Evolutionary conservation across 345 rosid genomes (phyloP).

Genomic region (Gossypium arboreum): DNA sequence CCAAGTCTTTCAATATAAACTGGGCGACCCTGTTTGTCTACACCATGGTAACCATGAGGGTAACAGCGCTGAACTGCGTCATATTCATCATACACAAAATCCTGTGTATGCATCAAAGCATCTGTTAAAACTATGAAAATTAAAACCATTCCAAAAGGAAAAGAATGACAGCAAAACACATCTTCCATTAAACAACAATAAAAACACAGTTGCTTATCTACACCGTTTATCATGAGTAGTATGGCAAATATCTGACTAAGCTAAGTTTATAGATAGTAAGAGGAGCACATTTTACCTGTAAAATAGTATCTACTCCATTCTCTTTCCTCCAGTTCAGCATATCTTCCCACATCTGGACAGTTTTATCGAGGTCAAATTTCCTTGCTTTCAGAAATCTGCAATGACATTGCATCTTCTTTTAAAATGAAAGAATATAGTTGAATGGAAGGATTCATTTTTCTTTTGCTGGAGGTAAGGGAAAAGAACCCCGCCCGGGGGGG

Average conservation of each 20-base stretch:
- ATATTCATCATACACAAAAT: slow-evolving; percentile 78
- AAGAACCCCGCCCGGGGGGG: neutral
- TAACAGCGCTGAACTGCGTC: slow-evolving; percentile 73
- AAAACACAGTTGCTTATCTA: neutral
- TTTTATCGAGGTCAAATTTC: slow-evolving; percentile 74
- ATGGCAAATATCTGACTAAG: neutral
- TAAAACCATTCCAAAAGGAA: neutral
- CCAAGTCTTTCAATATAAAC: slow-evolving; percentile 85
- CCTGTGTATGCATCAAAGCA: slow-evolving; percentile 40
- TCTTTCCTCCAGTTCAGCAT: slow-evolving; percentile 94
- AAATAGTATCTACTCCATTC: slow-evolving; percentile 61
- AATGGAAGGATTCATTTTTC: neutral
- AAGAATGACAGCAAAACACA: neutral
- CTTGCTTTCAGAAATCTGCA: slow-evolving; percentile 87
- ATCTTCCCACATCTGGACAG: slow-evolving; percentile 86
- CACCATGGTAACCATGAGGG: slow-evolving; percentile 98
- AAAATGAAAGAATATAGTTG: neutral
- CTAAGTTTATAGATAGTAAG: slow-evolving; percentile 1
- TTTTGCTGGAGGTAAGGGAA: neutral
- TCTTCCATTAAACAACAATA: slow-evolving; percentile 12
- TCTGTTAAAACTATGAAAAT: neutral
- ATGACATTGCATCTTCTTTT: slow-evolving; percentile 5
- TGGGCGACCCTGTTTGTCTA: slow-evolving; percentile 86
- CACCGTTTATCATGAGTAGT: neutral
- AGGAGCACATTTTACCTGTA: slow-evolving; percentile 50